Evolutionary conservation across 495 filamentous ascomycete genomes (phyloP), one percentile per base, ranked within the genome.

Genomic region (Apiosordaria backusii): DNA sequence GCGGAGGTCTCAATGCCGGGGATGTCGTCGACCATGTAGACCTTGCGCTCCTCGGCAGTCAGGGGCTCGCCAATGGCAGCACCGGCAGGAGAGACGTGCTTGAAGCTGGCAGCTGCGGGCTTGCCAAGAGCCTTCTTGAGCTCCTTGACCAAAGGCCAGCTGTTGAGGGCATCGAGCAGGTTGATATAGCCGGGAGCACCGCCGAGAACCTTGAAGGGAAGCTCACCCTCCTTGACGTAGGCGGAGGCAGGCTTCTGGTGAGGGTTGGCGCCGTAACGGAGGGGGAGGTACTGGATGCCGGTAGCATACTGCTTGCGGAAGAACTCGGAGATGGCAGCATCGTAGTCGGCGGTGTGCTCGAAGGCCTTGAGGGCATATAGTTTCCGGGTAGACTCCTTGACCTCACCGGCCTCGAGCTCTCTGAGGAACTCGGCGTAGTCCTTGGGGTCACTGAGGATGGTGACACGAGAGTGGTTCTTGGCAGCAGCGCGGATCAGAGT

Each of bases 11-110:
- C 90, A 58, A 99, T 85, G 61, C 89, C 92, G 62, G 89, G 86
- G 72, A 99, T 94, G 76, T 97, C 96, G 67, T 96, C 92, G 27
- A 98, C 96, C 86, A 99, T 97, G 82, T 95, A 98, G 26, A 97
- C 94, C 82, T 96, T 93, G 80, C 90, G 87, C 84, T 99, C 95
- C 61, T 90, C 88, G 61, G 92, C 87, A 65, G 79, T 92, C 70
- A 99, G 84, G 45, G 90, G 91, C 23, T 93, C 84, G 67, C 93
- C 95, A 73, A 99, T 92, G 63, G 95, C 95, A 58, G 95, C 95
- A 69, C 95, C 95, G 50, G 95, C 95, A 7, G 95, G 95, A 4
- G 96, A 98, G 50, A 98, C 95, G 75, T 98, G 96, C 85, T 99
- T 99, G 89, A 99, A 99, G 77, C 91, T 96, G 60, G 95, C 94